Percentiles rank a stretch among this genome's conserved stretches.
phyloP scores from a whole-genome alignment of 2,329 filamentous ascomycete species.

The Neonectria punicea region DNA sequence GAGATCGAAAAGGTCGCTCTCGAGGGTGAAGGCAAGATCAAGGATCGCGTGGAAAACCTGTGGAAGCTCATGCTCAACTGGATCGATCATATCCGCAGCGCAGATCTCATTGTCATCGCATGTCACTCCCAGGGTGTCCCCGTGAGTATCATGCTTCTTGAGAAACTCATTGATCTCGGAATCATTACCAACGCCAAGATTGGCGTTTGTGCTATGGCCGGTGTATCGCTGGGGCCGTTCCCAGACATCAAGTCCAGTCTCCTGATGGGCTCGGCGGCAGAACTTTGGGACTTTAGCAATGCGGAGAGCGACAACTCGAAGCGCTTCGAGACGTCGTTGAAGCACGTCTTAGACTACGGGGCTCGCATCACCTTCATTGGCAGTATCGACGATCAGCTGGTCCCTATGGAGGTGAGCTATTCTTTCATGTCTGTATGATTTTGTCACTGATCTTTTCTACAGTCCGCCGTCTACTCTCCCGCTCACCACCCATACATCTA shows the following conservation, averaged over 20 bases:
- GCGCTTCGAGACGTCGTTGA: constrained; percentile 80
- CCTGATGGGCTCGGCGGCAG: constrained; percentile 89
- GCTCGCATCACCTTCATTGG: constrained; percentile 88
- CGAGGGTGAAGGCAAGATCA: constrained; percentile 93
- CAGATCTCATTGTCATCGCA: constrained; percentile 91
- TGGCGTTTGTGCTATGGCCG: constrained; percentile 89
- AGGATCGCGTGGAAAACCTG: constrained; percentile 87
- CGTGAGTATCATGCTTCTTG: constrained; percentile 89
- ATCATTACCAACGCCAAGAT: constrained; percentile 81
- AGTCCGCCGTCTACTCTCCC: constrained; percentile 87
- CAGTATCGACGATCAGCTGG: constrained; percentile 96
- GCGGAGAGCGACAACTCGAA: constrained; percentile 84
- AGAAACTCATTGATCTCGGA: constrained; percentile 91
- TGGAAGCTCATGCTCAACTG: constrained; percentile 96
- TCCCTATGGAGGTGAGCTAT: constrained; percentile 81
- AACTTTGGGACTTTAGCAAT: constrained; percentile 93
- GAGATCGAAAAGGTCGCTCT: constrained; percentile 94
- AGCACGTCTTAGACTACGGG: constrained; percentile 79
- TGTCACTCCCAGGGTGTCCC: constrained; percentile 97
- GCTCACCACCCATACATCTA: constrained; percentile 93
- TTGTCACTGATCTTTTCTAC: constrained; percentile 42
- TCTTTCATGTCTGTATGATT: neutral
- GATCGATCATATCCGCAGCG: constrained; percentile 88
- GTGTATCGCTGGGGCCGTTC: constrained; percentile 93
- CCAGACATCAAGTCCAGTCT: constrained; percentile 90